Conservation (phyloP, 306 rosid species). For the Cyamopsis tetragonoloba region DNA sequence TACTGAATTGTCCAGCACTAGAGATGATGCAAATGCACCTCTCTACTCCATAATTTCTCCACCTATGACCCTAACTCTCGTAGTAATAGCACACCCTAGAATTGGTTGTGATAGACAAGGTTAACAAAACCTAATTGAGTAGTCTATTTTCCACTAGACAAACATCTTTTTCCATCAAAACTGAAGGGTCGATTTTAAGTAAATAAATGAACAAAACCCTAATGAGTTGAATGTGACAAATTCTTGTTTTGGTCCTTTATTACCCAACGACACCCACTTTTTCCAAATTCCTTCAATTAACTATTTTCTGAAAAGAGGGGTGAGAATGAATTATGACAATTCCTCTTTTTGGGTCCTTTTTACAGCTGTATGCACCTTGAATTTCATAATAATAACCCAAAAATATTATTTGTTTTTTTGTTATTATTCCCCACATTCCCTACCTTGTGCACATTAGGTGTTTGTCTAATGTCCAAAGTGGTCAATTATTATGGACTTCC, state of each 20-base stretch:
- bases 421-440: slow-evolving; percentile 47
- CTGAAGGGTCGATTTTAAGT: slow-evolving; percentile 1
- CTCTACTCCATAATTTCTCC: too few relatives aligned
- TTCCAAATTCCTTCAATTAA: neutral
- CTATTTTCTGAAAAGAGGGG: slow-evolving; percentile 20
- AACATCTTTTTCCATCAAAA: slow-evolving; percentile 3
- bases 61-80: neutral
- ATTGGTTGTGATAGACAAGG: slow-evolving; percentile 4
- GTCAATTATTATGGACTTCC: slow-evolving; percentile 63
- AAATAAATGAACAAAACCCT: too few relatives aligned
- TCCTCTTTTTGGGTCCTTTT: slow-evolving; percentile 42
- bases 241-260: slow-evolving; percentile 1
- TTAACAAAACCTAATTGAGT: slow-evolving; percentile 25
- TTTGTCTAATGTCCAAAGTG: slow-evolving; percentile 39
- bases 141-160: slow-evolving; percentile 35
- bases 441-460: slow-evolving; percentile 50
- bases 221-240: slow-evolving; percentile 5
- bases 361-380: slow-evolving; percentile 89
- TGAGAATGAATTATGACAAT: slow-evolving; percentile 42
- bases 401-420: slow-evolving; percentile 38
- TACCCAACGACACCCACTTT: neutral
- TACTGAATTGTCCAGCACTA: too few relatives aligned
- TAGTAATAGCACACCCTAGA: neutral
- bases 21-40: too few relatives aligned
- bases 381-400: slow-evolving; percentile 26